phyloP scores from a whole-genome alignment of 2,329 filamentous ascomycete species.

The Colletotrichum sidae region DNA sequence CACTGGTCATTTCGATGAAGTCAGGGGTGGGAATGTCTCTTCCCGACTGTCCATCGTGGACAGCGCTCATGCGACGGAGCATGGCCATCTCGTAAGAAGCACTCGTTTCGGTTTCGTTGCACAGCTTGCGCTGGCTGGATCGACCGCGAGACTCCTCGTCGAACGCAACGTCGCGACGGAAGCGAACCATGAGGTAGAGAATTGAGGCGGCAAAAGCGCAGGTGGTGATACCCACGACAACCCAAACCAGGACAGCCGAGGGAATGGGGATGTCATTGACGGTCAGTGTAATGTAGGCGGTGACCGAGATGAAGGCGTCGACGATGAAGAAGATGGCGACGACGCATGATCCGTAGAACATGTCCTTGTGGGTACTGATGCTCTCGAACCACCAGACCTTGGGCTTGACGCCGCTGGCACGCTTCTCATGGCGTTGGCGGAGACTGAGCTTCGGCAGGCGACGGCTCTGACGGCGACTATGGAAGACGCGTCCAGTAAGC shows the following conservation, averaged over 20 bases:
- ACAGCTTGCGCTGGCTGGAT: background rate
- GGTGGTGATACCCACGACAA: conserved; percentile 13
- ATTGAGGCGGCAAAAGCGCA: conserved; percentile 10
- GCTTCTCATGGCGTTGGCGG: background rate
- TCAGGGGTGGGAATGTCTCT: too few relatives aligned
- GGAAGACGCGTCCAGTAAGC: background rate
- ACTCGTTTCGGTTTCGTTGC: background rate
- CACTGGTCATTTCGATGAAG: too few relatives aligned
- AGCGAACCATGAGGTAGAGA: conserved; percentile 13
- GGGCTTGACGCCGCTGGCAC: conserved; percentile 1
- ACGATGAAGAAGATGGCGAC: conserved; percentile 18
- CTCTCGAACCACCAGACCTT: conserved; percentile 24
- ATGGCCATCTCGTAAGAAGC: too few relatives aligned
- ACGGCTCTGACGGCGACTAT: conserved; percentile 6
- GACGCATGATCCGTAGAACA: conserved; percentile 4
- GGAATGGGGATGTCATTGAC: background rate
- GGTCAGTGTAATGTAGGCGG: conserved; percentile 9
- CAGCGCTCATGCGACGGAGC: too few relatives aligned
- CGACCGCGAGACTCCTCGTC: conserved; percentile 27
- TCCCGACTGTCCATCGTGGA: too few relatives aligned
- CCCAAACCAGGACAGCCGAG: conserved; percentile 19
- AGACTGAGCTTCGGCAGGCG: background rate
- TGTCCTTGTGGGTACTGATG: conserved; percentile 15
- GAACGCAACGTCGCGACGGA: conserved; percentile 7
- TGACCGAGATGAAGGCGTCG: conserved; percentile 9